Base-by-base conservation (phyloP, 2,329 filamentous ascomycete genomes). In the Fusarium torreyae region DNA sequence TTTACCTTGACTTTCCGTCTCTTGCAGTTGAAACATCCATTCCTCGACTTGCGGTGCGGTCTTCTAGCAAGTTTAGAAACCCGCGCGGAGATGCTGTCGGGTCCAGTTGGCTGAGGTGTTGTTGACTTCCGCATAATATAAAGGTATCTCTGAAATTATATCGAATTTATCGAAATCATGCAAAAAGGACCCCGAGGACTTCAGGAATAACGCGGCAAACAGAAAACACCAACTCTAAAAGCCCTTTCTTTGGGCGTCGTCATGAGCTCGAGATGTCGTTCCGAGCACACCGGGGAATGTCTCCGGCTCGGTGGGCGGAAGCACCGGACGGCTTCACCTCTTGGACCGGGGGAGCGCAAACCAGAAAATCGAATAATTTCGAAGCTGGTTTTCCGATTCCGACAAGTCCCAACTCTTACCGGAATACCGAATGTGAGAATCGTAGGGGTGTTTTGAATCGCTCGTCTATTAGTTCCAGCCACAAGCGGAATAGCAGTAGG, bases 11-110 rank as follows among this genome's bases (percentile, higher is more conserved):
- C 74, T 63, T 77, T 77, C 28, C 76, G 65, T 46, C 74, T 69
- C 26, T 77, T 77, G 53, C 76, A 77, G 55, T 77, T 77, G 51
- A 75, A 69, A 40, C 76, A 77, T 15, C 76, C 76, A 38, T 74
- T 73, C 42, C 75, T 66, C 15, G 76, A 77, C 60, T 77, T 77
- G 59, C 73, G 72, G 49, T 76, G 74, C n/a, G 74, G 72, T 65
- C 74, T 74, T 52, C 71, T 72, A 22, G 71, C 70, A 45, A 75
- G 60, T 44, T 75, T 75, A 43, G 73, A 74, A 45, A 75, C 73
- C 50, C 73, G 69, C 18, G 66, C 63, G 20, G 70, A 69, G 49
- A 74, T 66, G 57, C 66, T 74, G 31, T 75, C 73, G 43, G 50
- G 61, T 34, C 70, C 59, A 22, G 68, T 50, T 42, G 68, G 65